These are phyloP conservation scores for Podospora pseudoanserina DNA, from an alignment of 495 filamentous ascomycete species.

Conservation along the genomic window DNA sequence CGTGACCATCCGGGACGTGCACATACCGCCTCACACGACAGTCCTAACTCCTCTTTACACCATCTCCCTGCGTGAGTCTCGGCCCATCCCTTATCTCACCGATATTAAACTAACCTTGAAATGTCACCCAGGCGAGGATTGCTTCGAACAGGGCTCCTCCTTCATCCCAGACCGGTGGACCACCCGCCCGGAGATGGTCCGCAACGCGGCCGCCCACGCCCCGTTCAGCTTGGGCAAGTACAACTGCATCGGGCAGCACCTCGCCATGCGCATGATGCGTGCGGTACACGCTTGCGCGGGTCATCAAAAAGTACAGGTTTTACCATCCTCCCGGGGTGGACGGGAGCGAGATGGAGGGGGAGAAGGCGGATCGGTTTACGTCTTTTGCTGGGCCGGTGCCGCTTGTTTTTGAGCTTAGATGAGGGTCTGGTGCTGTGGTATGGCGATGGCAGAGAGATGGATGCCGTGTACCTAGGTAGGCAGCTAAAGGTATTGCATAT, in stretches of 20 bases:
- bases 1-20: conserved; percentile 39
- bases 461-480: too few species aligned
- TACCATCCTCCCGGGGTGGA: not conserved
- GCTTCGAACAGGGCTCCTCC: conserved; percentile 8
- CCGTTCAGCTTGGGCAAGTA: not conserved
- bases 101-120: not conserved
- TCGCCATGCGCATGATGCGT: not conserved
- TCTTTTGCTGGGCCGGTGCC: not conserved
- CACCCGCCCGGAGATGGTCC: conserved; percentile 41
- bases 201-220: conserved; percentile 40
- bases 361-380: not conserved
- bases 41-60: conserved; percentile 44
- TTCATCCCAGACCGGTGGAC: conserved; percentile 55
- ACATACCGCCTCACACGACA: conserved; percentile 42
- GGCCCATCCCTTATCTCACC: not conserved
- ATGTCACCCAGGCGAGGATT: conserved; percentile 7
- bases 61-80: conserved; percentile 26
- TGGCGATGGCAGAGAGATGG: too few species aligned
- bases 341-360: not conserved
- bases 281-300: not conserved
- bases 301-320: not conserved
- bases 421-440: too few species aligned
- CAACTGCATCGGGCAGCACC: not conserved
- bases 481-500: too few species aligned
- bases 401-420: not conserved